Evolutionary conservation across 108 stramenopile species (phyloP).

Genomic region (Licmophora abbreviata): DNA sequence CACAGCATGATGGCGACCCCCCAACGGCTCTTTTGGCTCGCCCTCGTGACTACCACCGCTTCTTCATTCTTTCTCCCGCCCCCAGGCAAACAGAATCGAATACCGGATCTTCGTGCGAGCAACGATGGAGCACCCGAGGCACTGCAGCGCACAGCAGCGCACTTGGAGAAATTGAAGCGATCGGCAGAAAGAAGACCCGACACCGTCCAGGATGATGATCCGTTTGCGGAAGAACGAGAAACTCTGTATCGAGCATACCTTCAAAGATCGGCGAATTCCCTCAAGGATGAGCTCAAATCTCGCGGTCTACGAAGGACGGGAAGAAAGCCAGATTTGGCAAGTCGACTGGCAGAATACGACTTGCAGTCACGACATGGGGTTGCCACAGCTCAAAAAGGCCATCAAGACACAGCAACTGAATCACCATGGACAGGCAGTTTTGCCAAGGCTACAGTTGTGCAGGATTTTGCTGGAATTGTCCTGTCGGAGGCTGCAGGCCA

Average conservation of each 20-base stretch:
- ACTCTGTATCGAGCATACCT: constrained; percentile 26
- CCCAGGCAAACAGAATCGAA: too few relatives aligned
- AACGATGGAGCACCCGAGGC: too few relatives aligned
- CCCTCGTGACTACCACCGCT: too few relatives aligned
- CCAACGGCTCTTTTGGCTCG: too few relatives aligned
- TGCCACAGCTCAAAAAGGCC: constrained; percentile 8
- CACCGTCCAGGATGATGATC: constrained; percentile 2
- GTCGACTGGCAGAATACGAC: constrained; percentile 57
- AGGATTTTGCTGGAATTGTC: constrained; percentile 51
- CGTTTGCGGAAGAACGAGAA: constrained; percentile 15
- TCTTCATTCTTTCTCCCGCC: too few relatives aligned
- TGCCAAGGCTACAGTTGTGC: constrained; percentile 6
- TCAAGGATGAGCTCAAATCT: constrained; percentile 57
- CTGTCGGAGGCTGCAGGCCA: constrained; percentile 53
- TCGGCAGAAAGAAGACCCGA: not conserved
- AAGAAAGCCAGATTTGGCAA: constrained; percentile 71
- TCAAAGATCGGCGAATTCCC: constrained; percentile 47
- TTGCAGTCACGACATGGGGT: constrained; percentile 4
- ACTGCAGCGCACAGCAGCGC: constrained; percentile 24
- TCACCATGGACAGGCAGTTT: constrained; percentile 1
- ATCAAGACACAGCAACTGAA: not conserved
- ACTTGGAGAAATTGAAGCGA: constrained; percentile 23
- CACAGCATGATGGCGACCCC: too few relatives aligned
- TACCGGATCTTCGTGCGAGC: too few relatives aligned
- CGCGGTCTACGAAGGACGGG: constrained; percentile 46